A percentile compares a stretch with the other conserved stretches of the same genome.
Conservation (phyloP, 2,329 filamentous ascomycete genomes). For the Ophiostoma sp. region DNA sequence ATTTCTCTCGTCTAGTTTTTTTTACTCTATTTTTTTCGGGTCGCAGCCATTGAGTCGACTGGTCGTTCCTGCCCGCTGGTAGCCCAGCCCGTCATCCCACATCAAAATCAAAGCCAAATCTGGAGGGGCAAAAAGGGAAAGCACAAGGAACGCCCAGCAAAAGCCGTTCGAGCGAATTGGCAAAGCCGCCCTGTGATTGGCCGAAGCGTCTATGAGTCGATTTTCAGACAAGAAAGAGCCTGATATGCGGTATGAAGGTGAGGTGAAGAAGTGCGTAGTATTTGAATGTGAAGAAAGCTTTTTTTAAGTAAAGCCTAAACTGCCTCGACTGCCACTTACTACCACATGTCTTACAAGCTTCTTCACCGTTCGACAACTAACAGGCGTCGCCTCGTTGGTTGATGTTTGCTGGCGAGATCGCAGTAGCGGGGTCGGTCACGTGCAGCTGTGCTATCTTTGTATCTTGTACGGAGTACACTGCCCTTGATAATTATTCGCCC, state of each 20-base stretch:
- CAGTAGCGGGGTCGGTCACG: background rate
- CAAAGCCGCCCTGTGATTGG: slow-evolving; percentile 1
- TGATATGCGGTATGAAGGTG: background rate
- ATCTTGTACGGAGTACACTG: too few relatives aligned
- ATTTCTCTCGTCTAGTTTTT: slow-evolving; percentile 16
- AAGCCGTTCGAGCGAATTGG: slow-evolving; percentile 3
- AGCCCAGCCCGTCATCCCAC: slow-evolving; percentile 1
- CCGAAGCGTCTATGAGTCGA: background rate
- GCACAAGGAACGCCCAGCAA: background rate
- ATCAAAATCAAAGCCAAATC: background rate
- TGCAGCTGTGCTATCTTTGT: background rate
- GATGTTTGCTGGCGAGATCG: background rate
- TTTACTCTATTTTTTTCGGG: background rate
- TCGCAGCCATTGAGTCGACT: background rate
- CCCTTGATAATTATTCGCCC: too few relatives aligned
- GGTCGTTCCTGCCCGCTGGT: slow-evolving; percentile 12
- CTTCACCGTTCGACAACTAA: background rate
- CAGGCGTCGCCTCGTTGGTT: background rate
- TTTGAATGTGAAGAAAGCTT: background rate
- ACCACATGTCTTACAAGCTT: background rate
- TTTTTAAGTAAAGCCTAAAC: background rate
- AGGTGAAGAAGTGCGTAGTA: background rate
- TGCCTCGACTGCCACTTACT: background rate
- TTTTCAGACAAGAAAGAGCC: too few relatives aligned
- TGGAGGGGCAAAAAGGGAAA: background rate